Base-by-base conservation (phyloP, 75 land plant species). In the Larix kaempferi region DNA sequence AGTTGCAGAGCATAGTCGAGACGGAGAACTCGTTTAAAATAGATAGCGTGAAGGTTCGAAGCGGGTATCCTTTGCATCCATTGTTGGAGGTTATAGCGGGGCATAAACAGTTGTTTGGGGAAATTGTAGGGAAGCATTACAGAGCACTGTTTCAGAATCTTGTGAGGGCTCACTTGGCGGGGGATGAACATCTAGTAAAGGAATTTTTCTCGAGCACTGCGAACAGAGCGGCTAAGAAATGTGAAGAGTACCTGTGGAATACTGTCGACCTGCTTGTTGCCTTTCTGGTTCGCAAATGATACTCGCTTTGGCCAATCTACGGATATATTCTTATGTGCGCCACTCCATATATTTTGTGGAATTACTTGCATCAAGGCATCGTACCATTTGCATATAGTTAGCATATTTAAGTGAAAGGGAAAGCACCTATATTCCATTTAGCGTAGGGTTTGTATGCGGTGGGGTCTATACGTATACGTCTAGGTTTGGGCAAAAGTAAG, bases 1-100 rank as follows among this genome's bases (percentile, higher is more conserved):
- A 91, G 74, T 27, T 89, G 19, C 80, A 81, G 71, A 78, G 29
- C 64, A 26, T 62, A 10, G 27, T 62, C 12, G 25, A 62, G 13
- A 26, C 13, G 10, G 64, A 25, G 64, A 6, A 22, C 0, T 25
- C 64, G 12, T 61, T 61, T 2, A 12, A 25, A 2, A 25, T 61
- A 61, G 25, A 25, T 1, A 61, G 29, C 12, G 12, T 62, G 25
- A 62, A 33, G 64, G 1, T 26, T 6, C 3, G 26, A 10, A 26
- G 21, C 4, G 62, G 64, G 26, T 62, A 26, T 26, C 29, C 64
- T 1, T 22, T 11, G 64, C 64, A 62, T 62, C 25, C 64, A 62
- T 23, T 62, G 0, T 22, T 12, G 26, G 8, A 62, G 3, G 64
- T 62, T 5, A 62, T 2, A 62, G 11, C 6, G 26, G 29, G 64